A percentile compares a stretch with the other conserved stretches of the same genome.
Evolutionary conservation across 805 yeast genomes (phyloP).

Genomic region (Nakazawaea ernobii): DNA sequence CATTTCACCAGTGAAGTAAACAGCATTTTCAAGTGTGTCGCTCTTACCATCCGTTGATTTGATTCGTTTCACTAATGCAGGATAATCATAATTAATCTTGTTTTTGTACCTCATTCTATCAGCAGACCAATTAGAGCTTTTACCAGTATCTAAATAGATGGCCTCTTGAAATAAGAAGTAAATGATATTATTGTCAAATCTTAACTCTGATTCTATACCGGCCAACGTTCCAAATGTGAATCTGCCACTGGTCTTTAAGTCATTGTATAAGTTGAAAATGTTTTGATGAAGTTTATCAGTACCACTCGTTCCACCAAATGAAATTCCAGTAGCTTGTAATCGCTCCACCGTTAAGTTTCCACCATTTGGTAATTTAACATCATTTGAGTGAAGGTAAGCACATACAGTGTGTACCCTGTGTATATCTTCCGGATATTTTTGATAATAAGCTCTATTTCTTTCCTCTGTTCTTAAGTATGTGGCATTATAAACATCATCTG

Average conservation of each 20-base stretch:
- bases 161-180: conserved; percentile 57
- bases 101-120: conserved; percentile 27
- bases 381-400: conserved; percentile 23
- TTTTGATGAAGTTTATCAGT: conserved; percentile 41
- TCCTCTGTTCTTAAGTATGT: conserved; percentile 42
- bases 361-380: conserved; percentile 41
- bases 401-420: conserved; percentile 31
- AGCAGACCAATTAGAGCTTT: conserved; percentile 44
- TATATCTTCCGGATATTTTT: conserved; percentile 43
- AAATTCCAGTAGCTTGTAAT: conserved; percentile 47
- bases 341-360: conserved; percentile 44
- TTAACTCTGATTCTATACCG: conserved; percentile 25
- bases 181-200: conserved; percentile 49
- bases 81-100: conserved; percentile 7
- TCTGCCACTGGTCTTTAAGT: conserved; percentile 27
- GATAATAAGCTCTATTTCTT: conserved; percentile 41
- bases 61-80: conserved; percentile 5
- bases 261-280: conserved; percentile 34
- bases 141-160: conserved; percentile 44
- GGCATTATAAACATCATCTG: conserved; percentile 43
- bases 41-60: neutral
- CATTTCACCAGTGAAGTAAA: conserved; percentile 52
- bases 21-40: conserved; percentile 15
- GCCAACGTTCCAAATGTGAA: conserved; percentile 33
- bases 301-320: conserved; percentile 47